Evolutionary conservation across 169 alveolate genomes (phyloP).

Genomic region (Babesia divergens): DNA sequence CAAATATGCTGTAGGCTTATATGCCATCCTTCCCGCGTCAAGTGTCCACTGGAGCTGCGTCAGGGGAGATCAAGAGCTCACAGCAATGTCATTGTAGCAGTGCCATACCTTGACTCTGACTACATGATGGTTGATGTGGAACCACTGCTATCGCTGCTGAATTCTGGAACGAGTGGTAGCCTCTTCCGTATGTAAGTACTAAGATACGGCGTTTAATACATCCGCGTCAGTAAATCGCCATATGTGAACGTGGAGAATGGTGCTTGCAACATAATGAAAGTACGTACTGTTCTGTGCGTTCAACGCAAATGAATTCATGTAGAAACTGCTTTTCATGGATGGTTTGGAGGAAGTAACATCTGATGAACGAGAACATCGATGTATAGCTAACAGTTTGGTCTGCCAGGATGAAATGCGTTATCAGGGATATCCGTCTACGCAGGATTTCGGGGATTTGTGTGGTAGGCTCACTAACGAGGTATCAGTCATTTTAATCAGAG

Average conservation of each 20-base stretch:
- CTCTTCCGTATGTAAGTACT: slow-evolving; percentile 5
- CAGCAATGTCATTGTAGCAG: slow-evolving; percentile 4
- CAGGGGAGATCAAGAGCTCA: neutral
- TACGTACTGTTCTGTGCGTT: neutral
- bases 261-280: neutral
- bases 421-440: neutral
- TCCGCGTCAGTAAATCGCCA: slow-evolving; percentile 8
- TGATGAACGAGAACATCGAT: neutral
- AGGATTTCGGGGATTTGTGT: neutral
- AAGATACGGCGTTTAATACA: neutral
- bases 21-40: neutral
- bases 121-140: slow-evolving; percentile 20
- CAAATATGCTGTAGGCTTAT: neutral
- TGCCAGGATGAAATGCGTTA: too few relatives aligned
- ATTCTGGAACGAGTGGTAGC: neutral
- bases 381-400: too few relatives aligned
- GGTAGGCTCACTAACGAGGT: neutral
- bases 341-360: neutral
- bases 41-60: slow-evolving; percentile 5
- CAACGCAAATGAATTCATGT: neutral
- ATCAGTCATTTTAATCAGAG: neutral
- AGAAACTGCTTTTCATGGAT: slow-evolving; percentile 14
- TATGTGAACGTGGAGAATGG: neutral
- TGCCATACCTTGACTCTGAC: slow-evolving; percentile 29
- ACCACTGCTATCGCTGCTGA: neutral